Evolutionary conservation across 1,284 basidiomycete genomes (phyloP), one percentile per base, ranked within the genome.

Genomic region (Mycena sp.): DNA sequence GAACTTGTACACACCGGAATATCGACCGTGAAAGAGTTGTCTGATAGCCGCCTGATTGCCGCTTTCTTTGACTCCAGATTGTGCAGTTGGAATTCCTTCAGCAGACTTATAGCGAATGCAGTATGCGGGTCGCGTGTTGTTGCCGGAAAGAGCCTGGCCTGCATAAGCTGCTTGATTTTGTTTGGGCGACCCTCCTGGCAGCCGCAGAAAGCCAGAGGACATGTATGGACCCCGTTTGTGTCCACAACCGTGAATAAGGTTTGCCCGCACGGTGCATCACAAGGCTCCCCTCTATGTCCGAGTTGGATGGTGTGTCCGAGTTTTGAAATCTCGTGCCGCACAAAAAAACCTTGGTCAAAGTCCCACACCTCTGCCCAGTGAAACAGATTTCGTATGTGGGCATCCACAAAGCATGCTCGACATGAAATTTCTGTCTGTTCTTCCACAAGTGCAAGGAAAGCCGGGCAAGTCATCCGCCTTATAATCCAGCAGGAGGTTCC

Each of bases 201-300:
- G 32, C 16, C 9, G 16, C 41, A 23, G 70, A 71, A n/a, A 70
- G 64, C 16, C 32, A 35, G 32, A 35, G 16, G 32, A 9, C 32
- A 9, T 7, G 16, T 35, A 16, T 9, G 32, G 9, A 9, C 14
- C 72, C 30, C 28, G 76, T 72, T 52, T 71, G 76, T 3, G 64
- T 40, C 12, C 72, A 64, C 16, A 79, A 63, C 5, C 76, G 43
- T 1, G 48, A 21, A n/a, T n/a, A n/a, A n/a, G n/a, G n/a, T n/a
- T n/a, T n/a, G n/a, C n/a, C 3, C 19, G 23, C 4, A 29, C 48
- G 30, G 14, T 37, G 17, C 5, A 4, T 4, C 21, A 32, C 21
- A 44, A 5, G 32, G 16, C 7, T 19, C 17, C 2, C 50, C 50
- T 21, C 41, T 17, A 29, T 52, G 50, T 16, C 50, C 50, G 7